Conservation (phyloP, 2,329 filamentous ascomycete species). For the Aspergillus sp. region DNA sequence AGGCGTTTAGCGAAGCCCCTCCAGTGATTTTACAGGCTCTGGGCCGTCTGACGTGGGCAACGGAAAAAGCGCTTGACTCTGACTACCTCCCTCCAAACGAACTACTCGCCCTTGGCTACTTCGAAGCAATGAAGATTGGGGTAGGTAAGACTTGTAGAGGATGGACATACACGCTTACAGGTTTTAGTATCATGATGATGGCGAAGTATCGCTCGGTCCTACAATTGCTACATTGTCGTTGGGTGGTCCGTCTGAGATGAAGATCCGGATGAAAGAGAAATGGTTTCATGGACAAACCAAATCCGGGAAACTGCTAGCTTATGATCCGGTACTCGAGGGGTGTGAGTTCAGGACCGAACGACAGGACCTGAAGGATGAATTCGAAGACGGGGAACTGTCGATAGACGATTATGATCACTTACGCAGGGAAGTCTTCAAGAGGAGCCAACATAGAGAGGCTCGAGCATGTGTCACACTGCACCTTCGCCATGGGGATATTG, state of each 20-base stretch:
- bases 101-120: constrained; percentile 55
- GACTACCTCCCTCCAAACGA: constrained; percentile 52
- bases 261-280: constrained; percentile 54
- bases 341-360: constrained; percentile 29
- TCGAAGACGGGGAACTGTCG: constrained; percentile 20
- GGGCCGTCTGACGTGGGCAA: constrained; percentile 56
- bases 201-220: constrained; percentile 55
- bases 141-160: constrained; percentile 28
- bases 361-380: constrained; percentile 20
- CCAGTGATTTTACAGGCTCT: constrained; percentile 45
- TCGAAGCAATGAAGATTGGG: constrained; percentile 55
- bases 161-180: not conserved
- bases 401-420: constrained; percentile 20
- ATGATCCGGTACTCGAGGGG: constrained; percentile 33
- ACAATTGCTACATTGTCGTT: constrained; percentile 57
- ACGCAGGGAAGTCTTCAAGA: constrained; percentile 28
- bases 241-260: constrained; percentile 54
- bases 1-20: constrained; percentile 43
- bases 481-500: constrained; percentile 57
- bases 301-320: constrained; percentile 16
- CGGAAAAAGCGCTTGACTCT: constrained; percentile 37
- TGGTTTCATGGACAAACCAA: constrained; percentile 39
- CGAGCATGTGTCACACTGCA: constrained; percentile 43
- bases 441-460: constrained; percentile 24
- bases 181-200: constrained; percentile 58